Conservation (phyloP, 345 rosid genomes). For the Camelina hispida region DNA sequence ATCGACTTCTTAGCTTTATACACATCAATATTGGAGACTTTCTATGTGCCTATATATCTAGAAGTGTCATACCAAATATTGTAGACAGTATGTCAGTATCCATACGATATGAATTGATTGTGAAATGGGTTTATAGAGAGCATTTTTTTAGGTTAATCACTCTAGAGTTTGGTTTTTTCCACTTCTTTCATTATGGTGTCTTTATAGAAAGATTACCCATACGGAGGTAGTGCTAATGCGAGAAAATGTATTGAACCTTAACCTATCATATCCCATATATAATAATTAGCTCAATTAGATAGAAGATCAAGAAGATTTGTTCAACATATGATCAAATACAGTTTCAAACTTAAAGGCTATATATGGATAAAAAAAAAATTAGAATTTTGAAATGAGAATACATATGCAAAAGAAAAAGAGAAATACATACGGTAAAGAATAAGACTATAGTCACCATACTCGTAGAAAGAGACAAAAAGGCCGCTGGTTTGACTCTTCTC, state of each 20-base stretch:
- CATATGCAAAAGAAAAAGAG: not conserved
- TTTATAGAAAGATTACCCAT: not conserved
- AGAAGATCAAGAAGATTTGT: not conserved
- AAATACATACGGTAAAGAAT: not conserved
- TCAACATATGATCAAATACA: too few species aligned
- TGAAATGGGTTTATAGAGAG: not conserved
- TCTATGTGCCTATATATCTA: not conserved
- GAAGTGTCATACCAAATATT: not conserved
- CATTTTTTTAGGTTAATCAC: not conserved
- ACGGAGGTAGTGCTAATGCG: not conserved
- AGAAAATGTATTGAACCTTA: not conserved
- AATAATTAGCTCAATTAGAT: not conserved
- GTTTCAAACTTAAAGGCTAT: not conserved
- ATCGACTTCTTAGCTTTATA: not conserved
- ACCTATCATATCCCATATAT: not conserved
- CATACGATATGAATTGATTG: not conserved
- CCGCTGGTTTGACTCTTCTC: slow-evolving; percentile 37
- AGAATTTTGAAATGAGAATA: not conserved
- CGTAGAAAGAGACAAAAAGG: slow-evolving; percentile 32
- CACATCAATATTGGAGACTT: not conserved
- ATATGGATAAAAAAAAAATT: too few species aligned
- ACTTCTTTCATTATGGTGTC: too few species aligned
- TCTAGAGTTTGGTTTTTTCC: too few species aligned
- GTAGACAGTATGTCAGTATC: not conserved
- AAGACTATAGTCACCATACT: not conserved